phyloP scores from a whole-genome alignment of 345 rosid genomes.

The Camelina laxa region DNA sequence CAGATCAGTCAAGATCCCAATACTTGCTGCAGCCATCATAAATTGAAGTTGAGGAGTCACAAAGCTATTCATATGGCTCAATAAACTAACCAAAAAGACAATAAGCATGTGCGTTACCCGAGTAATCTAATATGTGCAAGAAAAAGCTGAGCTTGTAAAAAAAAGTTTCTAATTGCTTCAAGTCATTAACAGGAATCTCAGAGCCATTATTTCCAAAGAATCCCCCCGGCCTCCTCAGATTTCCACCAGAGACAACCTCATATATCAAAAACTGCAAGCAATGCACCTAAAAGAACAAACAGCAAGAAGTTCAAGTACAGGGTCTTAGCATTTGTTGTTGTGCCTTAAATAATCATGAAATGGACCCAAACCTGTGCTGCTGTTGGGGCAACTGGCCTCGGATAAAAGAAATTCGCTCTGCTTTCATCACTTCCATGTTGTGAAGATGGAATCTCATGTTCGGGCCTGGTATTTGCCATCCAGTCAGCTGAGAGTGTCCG shows the following conservation, averaged over 20 bases:
- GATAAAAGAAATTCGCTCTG: slow-evolving; percentile 79
- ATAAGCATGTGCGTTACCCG: slow-evolving; percentile 57
- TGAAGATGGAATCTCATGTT: slow-evolving; percentile 69
- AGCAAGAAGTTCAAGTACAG: slow-evolving; percentile 4
- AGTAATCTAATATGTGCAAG: slow-evolving; percentile 91
- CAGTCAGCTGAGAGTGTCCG: slow-evolving; percentile 99
- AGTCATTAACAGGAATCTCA: slow-evolving; percentile 92
- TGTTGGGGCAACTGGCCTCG: slow-evolving; percentile 97
- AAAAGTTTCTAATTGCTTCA: slow-evolving; percentile 93
- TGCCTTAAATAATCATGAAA: slow-evolving; percentile 16
- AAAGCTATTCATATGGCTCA: slow-evolving; percentile 23
- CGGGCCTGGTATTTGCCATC: slow-evolving; percentile 97
- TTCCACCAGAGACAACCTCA: slow-evolving; percentile 99
- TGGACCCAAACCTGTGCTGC: slow-evolving; percentile 78
- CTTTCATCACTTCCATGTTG: slow-evolving; percentile 85
- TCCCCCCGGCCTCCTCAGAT: slow-evolving; percentile 97
- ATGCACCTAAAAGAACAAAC: slow-evolving; percentile 68
- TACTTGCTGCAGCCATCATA: slow-evolving; percentile 69
- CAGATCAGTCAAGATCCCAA: slow-evolving; percentile 84
- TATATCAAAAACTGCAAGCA: slow-evolving; percentile 96
- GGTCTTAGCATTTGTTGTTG: slow-evolving; percentile 9
- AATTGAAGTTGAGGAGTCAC: slow-evolving; percentile 27
- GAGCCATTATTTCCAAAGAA: slow-evolving; percentile 97
- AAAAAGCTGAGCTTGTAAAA: slow-evolving; percentile 99
- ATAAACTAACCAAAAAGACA: slow-evolving; percentile 3